Evolutionary conservation across 129 eudicot species (phyloP), one percentile per base, ranked within the genome.

Genomic region (Arctium lappa): DNA sequence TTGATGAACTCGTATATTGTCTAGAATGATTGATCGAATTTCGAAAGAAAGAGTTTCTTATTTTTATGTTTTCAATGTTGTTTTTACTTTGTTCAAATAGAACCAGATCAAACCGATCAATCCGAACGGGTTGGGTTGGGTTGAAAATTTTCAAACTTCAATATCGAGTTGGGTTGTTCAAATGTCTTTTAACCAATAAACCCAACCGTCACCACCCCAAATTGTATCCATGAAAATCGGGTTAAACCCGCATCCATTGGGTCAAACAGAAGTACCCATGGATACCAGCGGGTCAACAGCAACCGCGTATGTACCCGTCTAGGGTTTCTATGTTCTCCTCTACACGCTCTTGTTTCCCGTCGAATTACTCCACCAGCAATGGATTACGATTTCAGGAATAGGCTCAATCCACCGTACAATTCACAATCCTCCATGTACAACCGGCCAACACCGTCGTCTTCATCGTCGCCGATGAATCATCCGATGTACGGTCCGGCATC

Each of bases 321-420:
- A 16, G 10, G 9, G 15, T 76, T 6, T 31, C 10, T 31, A 37
- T 11, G 37, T 48, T 63, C 50, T 65, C 46, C 46, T 29, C 5
- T 65, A 62, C 83, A 69, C 78, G 72, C 37, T 72, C 27, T 66
- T 66, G 50, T 12, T 66, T 32, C 22, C n/a, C 29, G 29, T 79
- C 40, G 38, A n/a, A 29, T 65, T 9, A 16, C 38, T 60, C 46
- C 39, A 12, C 9, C 39, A 77, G 7, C 75, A 74, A 93, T 93
- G 97, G 97, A 93, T 76, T 91, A 93, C 88, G 97, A 93, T 89
- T 93, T 84, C 84, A 89, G 97, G 70, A 91, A 89, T 86, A 85
- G 91, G 78, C 37, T 85, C 22, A 86, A 85, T 69, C 85, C 89
- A 5, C 83, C 87, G 7, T 87, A 87, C 81, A 84, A 74, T 34